A percentile compares a stretch with the other conserved stretches of the same genome.
These are phyloP conservation scores for Tulasnella sp. DNA, from an alignment of 768 basidiomycete genomes.

Conservation along the genomic window DNA sequence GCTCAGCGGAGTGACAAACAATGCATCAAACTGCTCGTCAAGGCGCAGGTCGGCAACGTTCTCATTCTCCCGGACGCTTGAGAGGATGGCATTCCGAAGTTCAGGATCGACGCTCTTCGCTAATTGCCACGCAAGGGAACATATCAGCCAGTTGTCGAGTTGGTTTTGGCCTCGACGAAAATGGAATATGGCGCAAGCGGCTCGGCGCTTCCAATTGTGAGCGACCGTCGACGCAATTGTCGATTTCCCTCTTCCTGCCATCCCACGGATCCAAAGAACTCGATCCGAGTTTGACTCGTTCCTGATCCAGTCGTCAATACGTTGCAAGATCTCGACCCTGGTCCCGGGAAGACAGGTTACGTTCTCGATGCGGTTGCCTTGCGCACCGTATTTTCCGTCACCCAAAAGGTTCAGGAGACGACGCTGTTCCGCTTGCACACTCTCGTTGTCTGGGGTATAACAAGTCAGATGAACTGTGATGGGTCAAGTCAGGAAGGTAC, in stretches of 20 bases:
- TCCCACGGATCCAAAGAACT: not conserved
- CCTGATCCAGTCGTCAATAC: not conserved
- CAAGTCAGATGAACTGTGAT: too few species aligned
- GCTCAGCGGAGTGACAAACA: not conserved
- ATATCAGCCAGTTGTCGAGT: not conserved
- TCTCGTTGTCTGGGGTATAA: not conserved
- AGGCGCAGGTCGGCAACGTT: not conserved
- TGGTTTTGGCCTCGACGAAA: not conserved
- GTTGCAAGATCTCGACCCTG: not conserved
- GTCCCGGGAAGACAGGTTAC: not conserved
- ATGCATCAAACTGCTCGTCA: not conserved
- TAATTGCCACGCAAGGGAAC: not conserved
- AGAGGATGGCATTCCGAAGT: not conserved
- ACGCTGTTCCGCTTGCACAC: not conserved
- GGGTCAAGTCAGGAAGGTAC: too few species aligned
- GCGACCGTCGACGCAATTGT: not conserved
- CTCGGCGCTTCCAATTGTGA: not conserved
- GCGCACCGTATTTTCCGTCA: not conserved
- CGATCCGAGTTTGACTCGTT: not conserved
- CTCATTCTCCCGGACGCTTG: not conserved
- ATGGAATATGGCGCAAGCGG: not conserved
- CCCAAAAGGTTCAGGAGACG: not conserved
- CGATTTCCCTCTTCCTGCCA: not conserved
- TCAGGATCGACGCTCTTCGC: not conserved
- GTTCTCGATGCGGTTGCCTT: not conserved